A percentile compares a stretch with the other conserved stretches of the same genome.
Evolutionary conservation across 352 stramenopile species (phyloP).

Genomic region (Globisporangium yorkense): DNA sequence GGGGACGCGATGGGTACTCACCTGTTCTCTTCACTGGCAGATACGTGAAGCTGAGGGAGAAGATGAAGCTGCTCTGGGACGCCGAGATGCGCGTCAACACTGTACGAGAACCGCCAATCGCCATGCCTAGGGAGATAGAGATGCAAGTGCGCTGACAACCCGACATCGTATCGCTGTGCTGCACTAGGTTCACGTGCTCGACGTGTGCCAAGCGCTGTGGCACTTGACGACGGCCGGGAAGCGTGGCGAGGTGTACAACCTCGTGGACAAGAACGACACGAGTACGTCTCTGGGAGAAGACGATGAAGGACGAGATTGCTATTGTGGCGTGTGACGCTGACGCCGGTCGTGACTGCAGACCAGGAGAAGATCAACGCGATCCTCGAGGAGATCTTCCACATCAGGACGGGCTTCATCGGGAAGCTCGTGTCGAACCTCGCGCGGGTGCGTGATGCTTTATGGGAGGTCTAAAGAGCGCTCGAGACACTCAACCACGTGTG

Average conservation of each 20-base stretch:
- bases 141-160: too few species aligned
- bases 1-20: background rate
- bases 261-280: constrained; percentile 85
- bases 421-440: constrained; percentile 83
- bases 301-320: background rate
- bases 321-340: background rate
- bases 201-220: constrained; percentile 77
- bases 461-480: too few species aligned
- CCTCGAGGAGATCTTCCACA: constrained; percentile 74
- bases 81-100: constrained; percentile 86
- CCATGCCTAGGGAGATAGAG: background rate
- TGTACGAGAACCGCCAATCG: constrained; percentile 18
- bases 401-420: constrained; percentile 80
- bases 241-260: constrained; percentile 69
- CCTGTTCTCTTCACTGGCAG: constrained; percentile 15
- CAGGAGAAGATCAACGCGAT: constrained; percentile 77
- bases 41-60: constrained; percentile 80
- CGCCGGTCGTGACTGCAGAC: constrained; percentile 20
- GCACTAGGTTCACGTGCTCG: constrained; percentile 64
- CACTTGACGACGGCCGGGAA: constrained; percentile 51
- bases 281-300: constrained; percentile 22
- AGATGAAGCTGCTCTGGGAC: constrained; percentile 87
- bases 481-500: background rate
- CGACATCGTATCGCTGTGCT: background rate
- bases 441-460: constrained; percentile 18